These are phyloP conservation scores for Vigna angularis DNA, from an alignment of 306 rosid genomes.

Conservation along the genomic window DNA sequence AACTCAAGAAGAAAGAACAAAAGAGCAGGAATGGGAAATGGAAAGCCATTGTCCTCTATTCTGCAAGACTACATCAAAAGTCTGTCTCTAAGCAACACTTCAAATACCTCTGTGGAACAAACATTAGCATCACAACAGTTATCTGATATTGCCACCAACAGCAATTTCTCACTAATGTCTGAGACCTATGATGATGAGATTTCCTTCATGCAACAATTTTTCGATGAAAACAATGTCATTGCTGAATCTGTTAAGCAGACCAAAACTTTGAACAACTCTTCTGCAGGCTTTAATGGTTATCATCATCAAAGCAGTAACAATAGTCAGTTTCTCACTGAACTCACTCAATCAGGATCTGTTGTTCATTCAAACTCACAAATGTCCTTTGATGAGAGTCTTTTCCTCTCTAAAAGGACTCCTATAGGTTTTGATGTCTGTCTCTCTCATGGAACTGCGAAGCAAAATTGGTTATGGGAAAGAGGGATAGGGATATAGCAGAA, in stretches of 20 bases:
- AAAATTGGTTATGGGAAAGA: slow-evolving; percentile 40
- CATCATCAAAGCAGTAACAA: neutral
- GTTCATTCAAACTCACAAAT: slow-evolving; percentile 19
- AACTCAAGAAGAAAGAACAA: slow-evolving; percentile 78
- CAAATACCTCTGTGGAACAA: neutral
- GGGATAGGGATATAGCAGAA: slow-evolving; percentile 77
- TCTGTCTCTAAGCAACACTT: slow-evolving; percentile 15
- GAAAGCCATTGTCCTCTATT: slow-evolving; percentile 65
- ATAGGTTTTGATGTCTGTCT: slow-evolving; percentile 60
- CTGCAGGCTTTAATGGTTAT: neutral
- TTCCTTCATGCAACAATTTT: slow-evolving; percentile 69
- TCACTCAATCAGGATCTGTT: slow-evolving; percentile 3
- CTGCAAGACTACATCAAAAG: slow-evolving; percentile 78
- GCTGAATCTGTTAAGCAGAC: slow-evolving; percentile 17
- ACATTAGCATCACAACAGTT: slow-evolving; percentile 4
- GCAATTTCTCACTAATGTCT: slow-evolving; percentile 35
- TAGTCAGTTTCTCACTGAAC: slow-evolving; percentile 28
- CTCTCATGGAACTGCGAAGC: slow-evolving; percentile 53
- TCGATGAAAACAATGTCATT: slow-evolving; percentile 35
- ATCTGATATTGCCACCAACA: slow-evolving; percentile 47
- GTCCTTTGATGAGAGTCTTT: slow-evolving; percentile 15
- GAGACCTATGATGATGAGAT: slow-evolving; percentile 64
- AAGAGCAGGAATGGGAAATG: slow-evolving; percentile 47
- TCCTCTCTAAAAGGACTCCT: neutral
- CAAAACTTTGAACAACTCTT: neutral